Evolutionary conservation across 768 basidiomycete species (phyloP), one percentile per base, ranked within the genome.

Genomic region (Mycena rebaudengoi): DNA sequence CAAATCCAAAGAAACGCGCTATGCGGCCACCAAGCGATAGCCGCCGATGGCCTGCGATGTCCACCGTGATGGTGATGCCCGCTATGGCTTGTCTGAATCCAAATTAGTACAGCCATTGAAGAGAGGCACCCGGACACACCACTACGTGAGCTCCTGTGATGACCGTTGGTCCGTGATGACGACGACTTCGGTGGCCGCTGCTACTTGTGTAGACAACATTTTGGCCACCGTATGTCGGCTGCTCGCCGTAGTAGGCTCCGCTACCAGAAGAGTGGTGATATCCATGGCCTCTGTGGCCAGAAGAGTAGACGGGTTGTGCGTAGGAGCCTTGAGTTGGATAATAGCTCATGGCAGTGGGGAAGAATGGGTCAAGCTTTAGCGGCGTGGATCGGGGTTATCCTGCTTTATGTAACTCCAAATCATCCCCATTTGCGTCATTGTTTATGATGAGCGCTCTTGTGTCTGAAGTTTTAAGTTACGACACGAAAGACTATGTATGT

Each of bases 1-100:
- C 80, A 20, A 87, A 74, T 20, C 86, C 86, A 65, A 87, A 85
- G 76, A 87, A 86, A 29, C 81, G 83, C 39, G 83, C 80, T 30
- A 87, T 57, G 45, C 86, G 84, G 26, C 83, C 80, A 32, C 79
- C 81, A 16, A 81, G 77, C 2, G 83, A 72, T 26, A 78, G 69
- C 30, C 74, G 71, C 55, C 74, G 73, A 30, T 67, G 61, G 32
- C 51, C 20, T 52, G 32, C 61, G 65, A 37, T 51, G 45, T 25
- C 44, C 37, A 23, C 41, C 40, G 40, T 64, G 58, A 18, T 43
- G 26, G 51, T 74, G 66, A 37, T 73, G 70, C 23, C 71, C 65
- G 0, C 73, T 62, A 53, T 74, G 68, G 57, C 71, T 73, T 8
- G 79, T 73, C 71, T 79, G 76, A 29, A 37, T 3, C 4, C 20